These are phyloP conservation scores for Filobasidium uniguttulatum DNA, from an alignment of 1,284 basidiomycete genomes.

Conservation along the genomic window DNA sequence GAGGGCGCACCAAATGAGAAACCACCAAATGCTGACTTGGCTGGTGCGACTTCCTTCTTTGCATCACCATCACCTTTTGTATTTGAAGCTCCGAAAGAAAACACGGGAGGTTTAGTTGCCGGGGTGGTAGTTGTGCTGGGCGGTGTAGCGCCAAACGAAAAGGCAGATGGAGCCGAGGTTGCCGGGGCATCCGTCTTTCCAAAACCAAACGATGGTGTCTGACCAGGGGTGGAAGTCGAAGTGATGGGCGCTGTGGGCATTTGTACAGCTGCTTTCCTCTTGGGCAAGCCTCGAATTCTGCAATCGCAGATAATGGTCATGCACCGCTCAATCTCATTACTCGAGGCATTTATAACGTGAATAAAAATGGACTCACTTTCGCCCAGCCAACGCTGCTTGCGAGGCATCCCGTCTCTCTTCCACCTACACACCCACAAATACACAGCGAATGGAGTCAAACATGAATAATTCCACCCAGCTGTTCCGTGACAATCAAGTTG, in stretches of 20 bases:
- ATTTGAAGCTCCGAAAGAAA: slow-evolving; percentile 5
- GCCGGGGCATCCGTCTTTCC: neutral
- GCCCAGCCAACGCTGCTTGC: slow-evolving; percentile 34
- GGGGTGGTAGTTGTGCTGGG: slow-evolving; percentile 11
- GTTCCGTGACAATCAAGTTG: too few relatives aligned
- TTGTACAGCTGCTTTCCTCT: slow-evolving; percentile 16
- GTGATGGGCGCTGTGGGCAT: neutral
- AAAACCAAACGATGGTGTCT: slow-evolving; percentile 4
- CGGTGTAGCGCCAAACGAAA: slow-evolving; percentile 9
- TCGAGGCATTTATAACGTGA: neutral
- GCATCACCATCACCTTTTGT: neutral
- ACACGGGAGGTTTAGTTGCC: neutral
- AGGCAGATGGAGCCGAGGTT: slow-evolving; percentile 1
- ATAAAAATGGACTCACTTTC: slow-evolving; percentile 22
- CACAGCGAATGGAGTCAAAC: neutral
- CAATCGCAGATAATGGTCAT: too few relatives aligned
- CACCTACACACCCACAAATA: too few relatives aligned
- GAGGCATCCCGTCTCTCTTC: slow-evolving; percentile 46
- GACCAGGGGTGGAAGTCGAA: neutral
- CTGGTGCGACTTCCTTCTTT: neutral
- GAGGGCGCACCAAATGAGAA: slow-evolving; percentile 5
- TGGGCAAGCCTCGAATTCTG: slow-evolving; percentile 38
- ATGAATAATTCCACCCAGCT: too few relatives aligned
- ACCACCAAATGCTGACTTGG: neutral
- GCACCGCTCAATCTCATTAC: neutral